phyloP scores from a whole-genome alignment of 139 green algal species.

The Micractinium sp. region DNA sequence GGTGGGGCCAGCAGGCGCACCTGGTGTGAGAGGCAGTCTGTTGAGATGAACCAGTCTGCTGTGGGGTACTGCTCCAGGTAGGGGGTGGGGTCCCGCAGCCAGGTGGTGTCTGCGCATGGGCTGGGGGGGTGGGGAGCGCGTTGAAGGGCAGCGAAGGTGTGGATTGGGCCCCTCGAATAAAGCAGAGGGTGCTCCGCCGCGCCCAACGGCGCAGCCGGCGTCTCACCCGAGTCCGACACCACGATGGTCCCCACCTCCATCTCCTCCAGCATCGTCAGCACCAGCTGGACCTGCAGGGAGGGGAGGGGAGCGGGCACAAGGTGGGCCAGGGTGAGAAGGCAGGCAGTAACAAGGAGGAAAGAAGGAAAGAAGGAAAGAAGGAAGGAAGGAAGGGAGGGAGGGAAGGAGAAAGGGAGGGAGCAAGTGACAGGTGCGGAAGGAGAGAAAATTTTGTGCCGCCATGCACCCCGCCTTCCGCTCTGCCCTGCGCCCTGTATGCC shows the following conservation, averaged over 20 bases:
- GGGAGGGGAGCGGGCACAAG: background rate
- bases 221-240: slow-evolving; percentile 14
- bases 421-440: too few relatives aligned
- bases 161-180: too few relatives aligned
- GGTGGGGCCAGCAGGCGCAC: background rate
- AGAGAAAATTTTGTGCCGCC: too few relatives aligned
- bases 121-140: background rate
- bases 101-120: background rate
- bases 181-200: background rate
- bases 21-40: slow-evolving; percentile 43
- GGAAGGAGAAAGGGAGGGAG: too few relatives aligned
- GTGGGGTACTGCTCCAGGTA: background rate
- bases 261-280: slow-evolving; percentile 7
- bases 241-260: background rate
- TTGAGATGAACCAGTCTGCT: slow-evolving; percentile 40
- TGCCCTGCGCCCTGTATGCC: too few relatives aligned
- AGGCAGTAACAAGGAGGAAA: too few relatives aligned
- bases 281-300: slow-evolving; percentile 8
- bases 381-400: too few relatives aligned
- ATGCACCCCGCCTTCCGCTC: too few relatives aligned
- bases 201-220: background rate
- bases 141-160: background rate
- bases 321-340: background rate
- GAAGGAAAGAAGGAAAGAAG: too few relatives aligned
- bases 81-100: slow-evolving; percentile 17